Base-by-base conservation (phyloP, 2,329 filamentous ascomycete species). In the Thelonectria olida region DNA sequence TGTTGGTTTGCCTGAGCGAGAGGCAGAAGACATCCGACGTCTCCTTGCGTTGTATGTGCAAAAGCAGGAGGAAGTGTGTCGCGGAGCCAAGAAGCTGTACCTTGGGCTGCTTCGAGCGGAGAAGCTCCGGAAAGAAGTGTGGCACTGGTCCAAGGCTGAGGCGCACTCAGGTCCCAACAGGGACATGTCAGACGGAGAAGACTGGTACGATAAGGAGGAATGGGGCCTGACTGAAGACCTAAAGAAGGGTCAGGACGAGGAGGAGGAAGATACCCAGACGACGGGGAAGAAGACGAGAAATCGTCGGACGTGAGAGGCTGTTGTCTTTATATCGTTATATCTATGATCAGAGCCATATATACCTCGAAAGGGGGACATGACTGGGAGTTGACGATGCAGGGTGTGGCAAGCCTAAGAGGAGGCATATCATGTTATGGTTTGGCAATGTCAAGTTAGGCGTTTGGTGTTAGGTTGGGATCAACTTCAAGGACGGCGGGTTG, bases 121-220 rank as follows among this genome's bases (percentile, higher is more conserved):
- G 67, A 85, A 91, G 44, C 84, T 91, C 75, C 85, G 92, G 25
- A 88, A 87, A 69, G 85, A 88, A 19, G 91, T 96, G 3, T 84
- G 90, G 73, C 85, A 87, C 67, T 93, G 91, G 89, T 85, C 89
- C 67, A 92, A 93, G 74, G 90, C 92, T 2, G 92, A 95, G 78
- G 91, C 85, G 20, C 92, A 95, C 71, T 83, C 81, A 53, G 87
- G 88, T 2, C 73, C 80, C 17, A 87, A 88, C 73, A 76, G 88
- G 50, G 91, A 94, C 75, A 89, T 96, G 89, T 93, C 90, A 51
- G 92, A 96, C 73, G 92, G 92, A 10, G 92, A 96, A 80, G 92
- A 96, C 74, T 96, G 92, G 91, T 94, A 93, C 73, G 92, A 96
- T 76, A 87, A 86, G 72, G 90, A 92, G 54, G 90, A 92, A 78